Conservation (phyloP, 345 rosid genomes). For the Jatropha curcas region DNA sequence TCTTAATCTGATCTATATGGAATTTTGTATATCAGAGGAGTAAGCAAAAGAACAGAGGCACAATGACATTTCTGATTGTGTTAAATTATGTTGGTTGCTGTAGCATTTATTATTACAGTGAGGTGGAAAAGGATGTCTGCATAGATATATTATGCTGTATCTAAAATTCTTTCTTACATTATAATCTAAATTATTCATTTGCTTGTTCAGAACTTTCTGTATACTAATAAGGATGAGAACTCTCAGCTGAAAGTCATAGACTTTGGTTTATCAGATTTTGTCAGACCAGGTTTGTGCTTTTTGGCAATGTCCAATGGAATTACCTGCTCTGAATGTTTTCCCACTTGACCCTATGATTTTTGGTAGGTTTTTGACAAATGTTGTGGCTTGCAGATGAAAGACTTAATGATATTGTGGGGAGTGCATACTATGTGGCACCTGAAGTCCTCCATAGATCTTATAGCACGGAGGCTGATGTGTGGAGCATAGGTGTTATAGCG, state of each 20-base stretch:
- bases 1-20: not conserved
- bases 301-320: constrained; percentile 7
- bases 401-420: constrained; percentile 96
- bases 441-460: constrained; percentile 97
- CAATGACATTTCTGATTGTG: not conserved
- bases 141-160: not conserved
- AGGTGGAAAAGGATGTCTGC: not conserved
- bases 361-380: constrained; percentile 11
- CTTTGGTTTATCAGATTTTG: constrained; percentile 96
- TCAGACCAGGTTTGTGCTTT: constrained; percentile 75
- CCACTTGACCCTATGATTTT: constrained; percentile 13
- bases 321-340: not conserved
- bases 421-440: constrained; percentile 96
- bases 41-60: not conserved
- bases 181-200: constrained; percentile 27
- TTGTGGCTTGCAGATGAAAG: constrained; percentile 67
- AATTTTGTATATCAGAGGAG: not conserved
- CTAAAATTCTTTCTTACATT: not conserved
- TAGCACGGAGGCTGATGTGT: constrained; percentile 91
- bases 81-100: not conserved
- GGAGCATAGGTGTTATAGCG: constrained; percentile 97
- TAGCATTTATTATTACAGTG: not conserved
- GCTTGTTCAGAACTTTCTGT: constrained; percentile 81
- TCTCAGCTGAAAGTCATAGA: constrained; percentile 92
- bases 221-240: constrained; percentile 75